Conservation (phyloP, 2,329 filamentous ascomycete species). For the Pseudodiploospora longispora region DNA sequence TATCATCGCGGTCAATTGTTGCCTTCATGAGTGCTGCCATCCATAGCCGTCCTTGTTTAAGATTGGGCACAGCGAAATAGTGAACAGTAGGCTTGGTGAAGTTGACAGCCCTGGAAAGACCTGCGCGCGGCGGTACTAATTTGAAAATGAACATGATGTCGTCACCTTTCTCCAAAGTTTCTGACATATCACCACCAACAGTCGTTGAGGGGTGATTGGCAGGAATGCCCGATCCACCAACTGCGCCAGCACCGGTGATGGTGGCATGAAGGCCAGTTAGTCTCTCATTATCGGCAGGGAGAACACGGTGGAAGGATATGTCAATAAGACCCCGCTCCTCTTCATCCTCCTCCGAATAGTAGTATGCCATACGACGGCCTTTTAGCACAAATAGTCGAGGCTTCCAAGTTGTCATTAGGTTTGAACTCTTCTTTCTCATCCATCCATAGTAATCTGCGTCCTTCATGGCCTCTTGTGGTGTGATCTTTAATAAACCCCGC, state of each 20-base stretch:
- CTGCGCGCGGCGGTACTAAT: constrained; percentile 80
- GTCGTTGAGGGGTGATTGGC: constrained; percentile 51
- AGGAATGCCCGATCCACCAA: constrained; percentile 29
- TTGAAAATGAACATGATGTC: constrained; percentile 96
- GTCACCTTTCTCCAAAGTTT: constrained; percentile 37
- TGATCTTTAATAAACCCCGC: constrained; percentile 72
- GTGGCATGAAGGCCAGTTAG: constrained; percentile 87
- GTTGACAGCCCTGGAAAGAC: constrained; percentile 82
- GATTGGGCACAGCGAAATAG: constrained; percentile 91
- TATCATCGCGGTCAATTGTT: constrained; percentile 87
- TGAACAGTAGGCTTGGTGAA: constrained; percentile 97
- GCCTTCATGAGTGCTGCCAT: constrained; percentile 99
- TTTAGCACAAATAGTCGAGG: constrained; percentile 91
- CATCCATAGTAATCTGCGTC: constrained; percentile 91
- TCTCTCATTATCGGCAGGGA: constrained; percentile 85
- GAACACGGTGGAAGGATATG: constrained; percentile 94
- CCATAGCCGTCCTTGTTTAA: constrained; percentile 85
- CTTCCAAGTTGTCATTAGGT: constrained; percentile 97
- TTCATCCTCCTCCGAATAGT: constrained; percentile 86
- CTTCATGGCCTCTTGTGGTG: constrained; percentile 74
- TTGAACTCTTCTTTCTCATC: constrained; percentile 99
- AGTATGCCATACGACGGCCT: constrained; percentile 86
- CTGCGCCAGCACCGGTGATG: constrained; percentile 65
- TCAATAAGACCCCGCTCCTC: constrained; percentile 95
- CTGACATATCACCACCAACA: constrained; percentile 31